Evolutionary conservation across 1,284 basidiomycete genomes (phyloP).

Genomic region (Garcileccinum viscosum): DNA sequence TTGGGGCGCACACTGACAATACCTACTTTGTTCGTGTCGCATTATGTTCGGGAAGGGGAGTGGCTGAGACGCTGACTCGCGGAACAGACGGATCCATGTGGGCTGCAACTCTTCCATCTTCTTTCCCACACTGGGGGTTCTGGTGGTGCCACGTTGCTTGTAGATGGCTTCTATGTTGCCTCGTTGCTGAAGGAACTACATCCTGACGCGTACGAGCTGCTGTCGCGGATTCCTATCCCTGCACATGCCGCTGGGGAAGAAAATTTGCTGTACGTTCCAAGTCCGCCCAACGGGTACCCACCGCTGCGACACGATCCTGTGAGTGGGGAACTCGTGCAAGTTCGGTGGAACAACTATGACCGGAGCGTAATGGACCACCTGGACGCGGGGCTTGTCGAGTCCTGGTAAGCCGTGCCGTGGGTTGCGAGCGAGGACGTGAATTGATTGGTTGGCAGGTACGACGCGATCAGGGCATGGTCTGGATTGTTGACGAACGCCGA

Average conservation of each 20-base stretch:
- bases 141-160: constrained; percentile 89
- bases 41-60: neutral
- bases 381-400: constrained; percentile 63
- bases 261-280: constrained; percentile 68
- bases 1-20: constrained; percentile 94
- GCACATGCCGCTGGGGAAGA: constrained; percentile 90
- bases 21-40: constrained; percentile 80
- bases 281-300: constrained; percentile 66
- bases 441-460: constrained; percentile 63
- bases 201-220: constrained; percentile 74
- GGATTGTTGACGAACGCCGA: constrained; percentile 77
- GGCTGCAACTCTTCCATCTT: constrained; percentile 94
- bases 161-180: constrained; percentile 94
- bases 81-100: constrained; percentile 86
- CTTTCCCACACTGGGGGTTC: constrained; percentile 83
- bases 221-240: constrained; percentile 76
- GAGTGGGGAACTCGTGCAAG: constrained; percentile 72
- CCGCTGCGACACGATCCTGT: constrained; percentile 70
- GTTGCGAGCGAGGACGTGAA: neutral
- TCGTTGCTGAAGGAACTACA: constrained; percentile 76
- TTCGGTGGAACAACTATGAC: constrained; percentile 97
- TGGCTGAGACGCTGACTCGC: constrained; percentile 18
- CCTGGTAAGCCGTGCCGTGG: constrained; percentile 60
- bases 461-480: constrained; percentile 84
- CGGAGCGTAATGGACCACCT: constrained; percentile 78